A percentile compares a stretch with the other conserved stretches of the same genome.
Conservation (phyloP, 225 moss, liverwort and hornwort species). For the Ulota crispa region DNA sequence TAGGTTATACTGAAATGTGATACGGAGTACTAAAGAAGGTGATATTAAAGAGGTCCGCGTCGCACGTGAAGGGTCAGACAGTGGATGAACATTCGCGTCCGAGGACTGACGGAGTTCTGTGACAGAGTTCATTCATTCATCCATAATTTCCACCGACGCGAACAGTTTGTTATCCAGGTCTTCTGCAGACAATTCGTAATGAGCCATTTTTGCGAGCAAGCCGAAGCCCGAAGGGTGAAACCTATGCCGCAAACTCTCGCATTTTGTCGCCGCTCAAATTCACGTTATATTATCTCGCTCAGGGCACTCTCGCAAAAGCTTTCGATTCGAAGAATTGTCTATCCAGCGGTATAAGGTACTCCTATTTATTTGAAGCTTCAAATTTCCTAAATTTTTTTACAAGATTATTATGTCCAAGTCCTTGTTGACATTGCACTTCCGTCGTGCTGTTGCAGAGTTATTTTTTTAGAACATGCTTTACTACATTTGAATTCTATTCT, state of each 20-base stretch:
- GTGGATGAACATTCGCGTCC: neutral
- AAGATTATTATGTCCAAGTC: neutral
- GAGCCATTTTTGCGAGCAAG: neutral
- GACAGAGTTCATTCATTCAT: neutral
- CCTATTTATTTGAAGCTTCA: neutral
- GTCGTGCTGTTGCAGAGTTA: neutral
- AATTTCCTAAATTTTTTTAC: neutral
- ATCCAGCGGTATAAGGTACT: neutral
- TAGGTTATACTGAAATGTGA: no score
- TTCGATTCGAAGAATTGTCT: neutral
- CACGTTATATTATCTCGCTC: neutral
- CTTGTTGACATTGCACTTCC: neutral
- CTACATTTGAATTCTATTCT: no score
- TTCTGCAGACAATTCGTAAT: neutral
- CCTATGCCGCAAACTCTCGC: neutral
- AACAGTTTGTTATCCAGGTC: conserved; percentile 23
- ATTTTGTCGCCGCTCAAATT: conserved; percentile 1
- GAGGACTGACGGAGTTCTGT: neutral
- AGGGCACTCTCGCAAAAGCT: neutral
- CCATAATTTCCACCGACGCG: neutral
- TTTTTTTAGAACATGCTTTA: neutral
- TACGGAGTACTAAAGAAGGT: no score
- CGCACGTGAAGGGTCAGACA: neutral
- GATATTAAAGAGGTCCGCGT: neutral
- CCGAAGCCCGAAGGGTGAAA: neutral